phyloP scores from a whole-genome alignment of 2,329 filamentous ascomycete genomes.

The Polychaeton citri region DNA sequence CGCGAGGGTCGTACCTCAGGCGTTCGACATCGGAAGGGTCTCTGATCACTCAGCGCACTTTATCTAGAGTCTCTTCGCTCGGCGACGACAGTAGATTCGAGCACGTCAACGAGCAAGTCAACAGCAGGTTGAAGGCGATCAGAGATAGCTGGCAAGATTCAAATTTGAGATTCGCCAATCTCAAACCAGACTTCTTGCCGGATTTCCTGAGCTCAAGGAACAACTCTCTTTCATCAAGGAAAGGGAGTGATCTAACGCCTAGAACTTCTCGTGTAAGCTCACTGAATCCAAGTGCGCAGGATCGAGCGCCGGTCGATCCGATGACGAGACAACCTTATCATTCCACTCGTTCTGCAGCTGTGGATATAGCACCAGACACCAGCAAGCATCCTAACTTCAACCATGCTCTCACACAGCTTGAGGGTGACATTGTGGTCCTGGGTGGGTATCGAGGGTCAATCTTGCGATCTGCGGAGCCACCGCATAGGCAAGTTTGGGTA shows the following conservation, averaged over 20 bases:
- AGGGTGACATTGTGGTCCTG: constrained; percentile 75
- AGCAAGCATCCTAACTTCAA: constrained; percentile 35
- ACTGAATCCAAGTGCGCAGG: neutral
- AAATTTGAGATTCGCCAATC: constrained; percentile 27
- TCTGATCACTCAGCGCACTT: constrained; percentile 54
- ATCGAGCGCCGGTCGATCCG: constrained; percentile 10
- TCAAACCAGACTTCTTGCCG: constrained; percentile 17
- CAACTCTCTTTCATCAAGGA: constrained; percentile 4
- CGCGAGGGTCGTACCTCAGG: constrained; percentile 29
- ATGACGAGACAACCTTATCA: constrained; percentile 13
- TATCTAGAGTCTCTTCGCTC: constrained; percentile 68
- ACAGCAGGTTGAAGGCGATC: constrained; percentile 79
- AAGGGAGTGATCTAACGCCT: neutral
- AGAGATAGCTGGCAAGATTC: constrained; percentile 78
- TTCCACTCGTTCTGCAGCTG: constrained; percentile 10
- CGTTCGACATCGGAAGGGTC: constrained; percentile 66
- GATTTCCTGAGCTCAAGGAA: constrained; percentile 14
- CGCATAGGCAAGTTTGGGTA: constrained; percentile 83
- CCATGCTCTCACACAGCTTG: constrained; percentile 52
- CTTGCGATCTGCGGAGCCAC: constrained; percentile 68
- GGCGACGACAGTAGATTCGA: constrained; percentile 74
- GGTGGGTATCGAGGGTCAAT: constrained; percentile 86
- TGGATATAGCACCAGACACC: constrained; percentile 6
- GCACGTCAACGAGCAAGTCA: constrained; percentile 71
- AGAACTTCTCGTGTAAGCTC: neutral